Conservation (phyloP, 805 yeast genomes). For the Torulaspora gathmanii region DNA sequence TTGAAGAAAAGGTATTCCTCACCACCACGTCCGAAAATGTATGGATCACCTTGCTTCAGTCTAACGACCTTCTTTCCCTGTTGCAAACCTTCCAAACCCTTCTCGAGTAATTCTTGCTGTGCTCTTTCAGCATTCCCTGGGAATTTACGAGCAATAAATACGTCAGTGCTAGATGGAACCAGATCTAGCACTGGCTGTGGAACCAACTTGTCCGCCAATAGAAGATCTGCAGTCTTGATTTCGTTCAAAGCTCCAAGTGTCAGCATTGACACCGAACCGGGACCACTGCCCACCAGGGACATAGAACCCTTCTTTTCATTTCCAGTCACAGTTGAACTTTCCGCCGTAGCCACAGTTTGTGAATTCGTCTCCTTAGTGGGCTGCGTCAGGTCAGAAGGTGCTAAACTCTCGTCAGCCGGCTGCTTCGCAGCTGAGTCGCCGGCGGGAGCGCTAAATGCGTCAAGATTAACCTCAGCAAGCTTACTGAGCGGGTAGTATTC, state of each 20-base stretch:
- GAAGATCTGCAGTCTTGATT: constrained; percentile 74
- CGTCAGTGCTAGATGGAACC: constrained; percentile 69
- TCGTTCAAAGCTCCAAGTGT: constrained; percentile 82
- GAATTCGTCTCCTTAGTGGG: neutral
- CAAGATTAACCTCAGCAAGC: constrained; percentile 55
- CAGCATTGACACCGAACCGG: constrained; percentile 77
- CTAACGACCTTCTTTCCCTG: constrained; percentile 78
- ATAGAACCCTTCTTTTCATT: constrained; percentile 46
- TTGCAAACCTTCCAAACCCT: constrained; percentile 61
- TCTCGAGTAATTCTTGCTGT: constrained; percentile 71
- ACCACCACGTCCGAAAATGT: constrained; percentile 93
- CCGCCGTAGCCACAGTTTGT: neutral
- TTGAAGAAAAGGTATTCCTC: constrained; percentile 76
- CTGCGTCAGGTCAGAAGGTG: neutral
- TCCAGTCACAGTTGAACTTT: constrained; percentile 1
- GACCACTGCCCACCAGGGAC: constrained; percentile 90
- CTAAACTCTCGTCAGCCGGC: neutral
- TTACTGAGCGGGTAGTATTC: constrained; percentile 79
- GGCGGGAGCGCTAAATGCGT: constrained; percentile 24
- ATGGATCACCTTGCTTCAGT: constrained; percentile 95
- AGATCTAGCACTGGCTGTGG: constrained; percentile 81
- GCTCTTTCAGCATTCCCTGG: constrained; percentile 97
- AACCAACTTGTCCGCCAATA: constrained; percentile 86
- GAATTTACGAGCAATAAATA: constrained; percentile 86
- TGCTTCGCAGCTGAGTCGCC: neutral